Percentiles rank a stretch among this genome's conserved stretches.
Evolutionary conservation across 2,329 filamentous ascomycete genomes (phyloP).

Genomic region (Fusarium albosuccineum): DNA sequence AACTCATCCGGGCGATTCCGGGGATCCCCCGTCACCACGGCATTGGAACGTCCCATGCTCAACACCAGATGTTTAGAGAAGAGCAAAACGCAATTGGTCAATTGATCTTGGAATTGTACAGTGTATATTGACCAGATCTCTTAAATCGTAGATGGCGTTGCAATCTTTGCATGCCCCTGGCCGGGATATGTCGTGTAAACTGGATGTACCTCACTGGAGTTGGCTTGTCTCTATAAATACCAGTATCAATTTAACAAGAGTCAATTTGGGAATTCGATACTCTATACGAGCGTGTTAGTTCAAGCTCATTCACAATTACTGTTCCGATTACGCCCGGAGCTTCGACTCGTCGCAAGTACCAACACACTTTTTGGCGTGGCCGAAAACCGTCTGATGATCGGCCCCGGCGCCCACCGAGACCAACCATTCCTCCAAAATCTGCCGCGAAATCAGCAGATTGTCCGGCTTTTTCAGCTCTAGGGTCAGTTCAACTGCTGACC

Average conservation of each 20-base stretch:
- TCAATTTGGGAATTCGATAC: background rate
- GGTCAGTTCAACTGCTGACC: no score
- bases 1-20: constrained; percentile 38
- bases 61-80: background rate
- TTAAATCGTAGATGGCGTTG: background rate
- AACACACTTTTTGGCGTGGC: background rate
- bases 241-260: background rate
- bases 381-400: constrained; percentile 29
- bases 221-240: background rate
- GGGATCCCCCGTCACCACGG: constrained; percentile 14
- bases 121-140: background rate
- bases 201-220: background rate
- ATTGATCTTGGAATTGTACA: background rate
- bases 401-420: constrained; percentile 35
- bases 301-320: background rate
- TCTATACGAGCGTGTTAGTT: background rate
- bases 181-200: background rate
- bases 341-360: background rate
- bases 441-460: constrained; percentile 32
- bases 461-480: background rate
- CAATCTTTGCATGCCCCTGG: background rate
- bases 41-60: background rate
- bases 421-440: constrained; percentile 7
- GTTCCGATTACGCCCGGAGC: background rate
- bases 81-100: background rate